These are phyloP conservation scores for Bidens hawaiensis DNA, from an alignment of 140 eudicot genomes.

Conservation along the genomic window DNA sequence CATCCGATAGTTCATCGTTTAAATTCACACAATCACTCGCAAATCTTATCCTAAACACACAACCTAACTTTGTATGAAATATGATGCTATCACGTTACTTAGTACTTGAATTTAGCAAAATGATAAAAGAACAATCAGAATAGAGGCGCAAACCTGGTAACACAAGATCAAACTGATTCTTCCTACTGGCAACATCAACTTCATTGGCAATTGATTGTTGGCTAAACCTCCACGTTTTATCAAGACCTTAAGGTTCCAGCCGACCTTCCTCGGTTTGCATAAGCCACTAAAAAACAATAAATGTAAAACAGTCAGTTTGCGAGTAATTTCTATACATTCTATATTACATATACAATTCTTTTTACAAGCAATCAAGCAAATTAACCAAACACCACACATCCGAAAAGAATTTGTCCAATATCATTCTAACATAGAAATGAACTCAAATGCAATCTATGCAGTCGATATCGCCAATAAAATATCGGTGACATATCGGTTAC, in stretches of 20 bases:
- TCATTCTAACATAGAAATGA: background rate
- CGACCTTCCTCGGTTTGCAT: too few species aligned
- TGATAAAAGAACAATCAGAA: background rate
- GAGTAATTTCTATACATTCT: background rate
- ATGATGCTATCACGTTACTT: background rate
- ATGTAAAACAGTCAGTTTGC: too few species aligned
- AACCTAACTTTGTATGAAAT: background rate
- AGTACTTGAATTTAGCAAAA: background rate
- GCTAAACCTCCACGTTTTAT: too few species aligned
- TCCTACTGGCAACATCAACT: too few species aligned
- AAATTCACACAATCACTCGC: background rate
- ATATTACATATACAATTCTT: background rate
- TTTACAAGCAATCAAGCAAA: background rate
- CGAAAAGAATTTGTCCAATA: background rate
- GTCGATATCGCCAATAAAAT: too few species aligned
- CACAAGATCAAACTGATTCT: slow-evolving; percentile 73
- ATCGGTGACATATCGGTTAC: too few species aligned
- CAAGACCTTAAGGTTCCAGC: too few species aligned
- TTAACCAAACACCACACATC: background rate
- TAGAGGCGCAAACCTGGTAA: slow-evolving; percentile 59
- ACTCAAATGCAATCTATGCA: too few species aligned
- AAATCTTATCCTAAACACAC: background rate
- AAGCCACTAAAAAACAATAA: too few species aligned
- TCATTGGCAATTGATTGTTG: too few species aligned
- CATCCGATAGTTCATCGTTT: background rate